Base-by-base conservation (phyloP, 2,329 filamentous ascomycete species). In the Fusarium aywerte region DNA sequence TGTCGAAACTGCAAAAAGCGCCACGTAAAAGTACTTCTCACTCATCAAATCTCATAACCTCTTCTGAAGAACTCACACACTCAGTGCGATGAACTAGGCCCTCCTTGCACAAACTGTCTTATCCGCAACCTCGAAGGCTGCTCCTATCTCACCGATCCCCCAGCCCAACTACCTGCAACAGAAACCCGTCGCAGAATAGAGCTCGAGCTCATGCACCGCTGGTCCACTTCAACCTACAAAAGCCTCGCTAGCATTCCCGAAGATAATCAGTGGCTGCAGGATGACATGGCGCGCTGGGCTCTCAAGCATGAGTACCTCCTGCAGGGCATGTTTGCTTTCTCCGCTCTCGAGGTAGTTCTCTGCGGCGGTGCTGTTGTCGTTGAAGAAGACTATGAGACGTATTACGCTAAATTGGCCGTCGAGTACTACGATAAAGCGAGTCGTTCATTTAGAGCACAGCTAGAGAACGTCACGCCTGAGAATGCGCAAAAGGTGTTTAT, bases 181-280 rank as follows among this genome's bases (percentile, higher is more conserved):
- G 66, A 71, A 4, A 60, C 62, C 10, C 71, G 68, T 0, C 70
- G 76, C 27, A 65, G 76, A 16, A 70, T 81, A 23, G 83, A 84
- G 57, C 76, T 86, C 10, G 83, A 85, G 59, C 70, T 86, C 42
- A 84, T 85, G 81, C 82, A 85, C 63, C 80, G 80, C 27, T 86
- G 81, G 77, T 79, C 82, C 3, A 83, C 80, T 0, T 77, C 76
- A 18, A 84, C 82, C 0, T 85, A 79, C 65, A 76, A 76, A 18
- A 74, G 73, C 36, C 69, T 80, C 33, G 75, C 68, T 21, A 80
- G 78, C 35, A 76, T 83, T 8, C 76, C 78, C 0, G 74, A 78
- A 16, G 78, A 80, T 43, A 54, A 65, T 16, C 63, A 74, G 7
- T 77, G 79, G 55, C 74, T 81, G 15, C 77, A 78, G 25, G 57